Percentiles rank a stretch among this genome's conserved stretches.
These are phyloP conservation scores for Backusella luteola DNA, from an alignment of 192 early-diverging fungal genomes.

Conservation along the genomic window DNA sequence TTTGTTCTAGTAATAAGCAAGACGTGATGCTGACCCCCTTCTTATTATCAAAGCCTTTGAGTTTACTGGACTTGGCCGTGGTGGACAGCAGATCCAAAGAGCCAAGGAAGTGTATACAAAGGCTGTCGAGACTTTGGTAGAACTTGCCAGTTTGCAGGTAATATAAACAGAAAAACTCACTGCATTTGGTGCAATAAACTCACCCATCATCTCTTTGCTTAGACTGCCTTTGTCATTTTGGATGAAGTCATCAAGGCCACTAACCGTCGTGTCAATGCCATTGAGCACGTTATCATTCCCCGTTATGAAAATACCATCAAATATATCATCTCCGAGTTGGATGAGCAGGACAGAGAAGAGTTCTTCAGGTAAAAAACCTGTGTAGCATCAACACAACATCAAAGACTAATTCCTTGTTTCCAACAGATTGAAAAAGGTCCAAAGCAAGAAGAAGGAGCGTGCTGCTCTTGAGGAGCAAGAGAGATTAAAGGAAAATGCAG, in stretches of 20 bases:
- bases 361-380: constrained; percentile 73
- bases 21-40: background rate
- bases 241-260: constrained; percentile 99
- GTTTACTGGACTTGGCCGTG: constrained; percentile 96
- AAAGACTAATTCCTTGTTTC: background rate
- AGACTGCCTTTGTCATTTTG: constrained; percentile 98
- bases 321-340: constrained; percentile 94
- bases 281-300: constrained; percentile 99
- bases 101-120: constrained; percentile 93
- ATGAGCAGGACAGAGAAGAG: constrained; percentile 98
- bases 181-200: no score
- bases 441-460: constrained; percentile 94
- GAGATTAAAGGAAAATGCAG: constrained; percentile 15
- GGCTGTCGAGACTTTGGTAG: constrained; percentile 93
- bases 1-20: background rate
- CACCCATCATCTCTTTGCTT: constrained; percentile 1
- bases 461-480: constrained; percentile 57
- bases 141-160: constrained; percentile 97
- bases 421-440: constrained; percentile 91
- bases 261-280: constrained; percentile 98
- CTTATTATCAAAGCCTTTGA: constrained; percentile 71
- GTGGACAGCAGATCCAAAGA: constrained; percentile 96
- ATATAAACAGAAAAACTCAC: background rate
- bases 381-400: background rate
- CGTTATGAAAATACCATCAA: constrained; percentile 97